Conservation (phyloP, 2,329 filamentous ascomycete genomes). For the Stemphylium beticola region DNA sequence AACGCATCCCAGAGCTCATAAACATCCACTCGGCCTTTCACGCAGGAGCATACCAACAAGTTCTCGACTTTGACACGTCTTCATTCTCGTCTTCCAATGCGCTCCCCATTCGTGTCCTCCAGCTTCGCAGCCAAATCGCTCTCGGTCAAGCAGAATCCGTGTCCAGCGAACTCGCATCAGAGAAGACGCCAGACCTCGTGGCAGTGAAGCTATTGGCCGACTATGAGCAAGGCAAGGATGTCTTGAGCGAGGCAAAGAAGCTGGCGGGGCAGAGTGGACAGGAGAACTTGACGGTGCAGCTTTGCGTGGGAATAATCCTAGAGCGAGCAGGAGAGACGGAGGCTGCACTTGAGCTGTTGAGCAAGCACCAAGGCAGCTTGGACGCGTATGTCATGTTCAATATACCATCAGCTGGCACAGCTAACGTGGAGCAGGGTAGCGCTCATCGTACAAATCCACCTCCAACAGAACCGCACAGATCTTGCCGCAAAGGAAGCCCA, state of each 20-base stretch:
- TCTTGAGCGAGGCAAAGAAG: slow-evolving; percentile 68
- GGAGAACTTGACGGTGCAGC: slow-evolving; percentile 76
- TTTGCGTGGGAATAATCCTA: slow-evolving; percentile 80
- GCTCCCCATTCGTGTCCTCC: slow-evolving; percentile 76
- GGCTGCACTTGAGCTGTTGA: slow-evolving; percentile 79
- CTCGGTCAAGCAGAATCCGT: slow-evolving; percentile 79
- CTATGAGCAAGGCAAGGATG: slow-evolving; percentile 53
- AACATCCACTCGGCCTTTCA: slow-evolving; percentile 72
- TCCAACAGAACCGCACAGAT: slow-evolving; percentile 89
- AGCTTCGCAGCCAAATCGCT: slow-evolving; percentile 82
- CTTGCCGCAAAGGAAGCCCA: slow-evolving; percentile 88
- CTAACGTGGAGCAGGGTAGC: slow-evolving; percentile 67
- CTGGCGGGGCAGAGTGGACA: slow-evolving; percentile 72
- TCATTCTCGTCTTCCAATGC: slow-evolving; percentile 79
- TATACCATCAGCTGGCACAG: not conserved
- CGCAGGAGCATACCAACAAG: slow-evolving; percentile 83
- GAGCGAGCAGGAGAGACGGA: slow-evolving; percentile 82
- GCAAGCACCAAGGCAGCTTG: slow-evolving; percentile 81
- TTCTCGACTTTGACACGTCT: slow-evolving; percentile 83
- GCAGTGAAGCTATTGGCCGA: slow-evolving; percentile 80
- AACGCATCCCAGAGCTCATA: slow-evolving; percentile 61
- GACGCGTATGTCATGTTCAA: slow-evolving; percentile 64
- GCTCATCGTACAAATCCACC: slow-evolving; percentile 88
- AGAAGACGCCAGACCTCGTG: slow-evolving; percentile 71
- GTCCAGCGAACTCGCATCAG: slow-evolving; percentile 68